Evolutionary conservation across 2,329 filamentous ascomycete genomes (phyloP).

Genomic region (Paecilomyces sp.): DNA sequence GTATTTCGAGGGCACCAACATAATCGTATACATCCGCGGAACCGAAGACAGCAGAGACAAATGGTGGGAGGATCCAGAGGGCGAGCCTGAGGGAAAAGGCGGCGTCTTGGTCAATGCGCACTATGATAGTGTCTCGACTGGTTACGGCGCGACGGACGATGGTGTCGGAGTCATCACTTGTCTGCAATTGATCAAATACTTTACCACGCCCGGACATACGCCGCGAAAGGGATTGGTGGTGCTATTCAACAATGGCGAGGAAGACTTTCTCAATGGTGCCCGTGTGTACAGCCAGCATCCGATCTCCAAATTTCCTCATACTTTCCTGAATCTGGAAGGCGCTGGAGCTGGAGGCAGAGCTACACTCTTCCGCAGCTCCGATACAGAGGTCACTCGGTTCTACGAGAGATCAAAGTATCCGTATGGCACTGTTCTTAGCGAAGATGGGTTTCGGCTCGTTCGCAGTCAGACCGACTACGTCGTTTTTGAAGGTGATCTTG

Average conservation of each 20-base stretch:
- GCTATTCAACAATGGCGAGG: conserved; percentile 91
- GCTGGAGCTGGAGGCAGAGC: conserved; percentile 87
- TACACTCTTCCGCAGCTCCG: conserved; percentile 79
- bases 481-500: conserved; percentile 69
- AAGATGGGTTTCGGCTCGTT: conserved; percentile 78
- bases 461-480: conserved; percentile 85
- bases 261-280: conserved; percentile 85
- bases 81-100: conserved; percentile 52
- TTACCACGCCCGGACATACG: conserved; percentile 62
- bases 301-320: conserved; percentile 70
- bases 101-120: conserved; percentile 92
- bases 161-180: conserved; percentile 83
- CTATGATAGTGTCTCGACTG: conserved; percentile 88
- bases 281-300: conserved; percentile 78
- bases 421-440: conserved; percentile 74
- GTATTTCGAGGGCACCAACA: conserved; percentile 90
- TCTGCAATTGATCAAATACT: conserved; percentile 80
- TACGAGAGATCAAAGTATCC: conserved; percentile 68
- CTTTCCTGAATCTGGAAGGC: conserved; percentile 91
- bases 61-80: conserved; percentile 60
- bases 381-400: conserved; percentile 73
- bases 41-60: conserved; percentile 62
- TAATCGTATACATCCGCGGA: conserved; percentile 86
- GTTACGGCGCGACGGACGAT: conserved; percentile 89
- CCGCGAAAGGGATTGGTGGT: conserved; percentile 75